Evolutionary conservation across 768 basidiomycete genomes (phyloP).

Genomic region (Suillus lakei): DNA sequence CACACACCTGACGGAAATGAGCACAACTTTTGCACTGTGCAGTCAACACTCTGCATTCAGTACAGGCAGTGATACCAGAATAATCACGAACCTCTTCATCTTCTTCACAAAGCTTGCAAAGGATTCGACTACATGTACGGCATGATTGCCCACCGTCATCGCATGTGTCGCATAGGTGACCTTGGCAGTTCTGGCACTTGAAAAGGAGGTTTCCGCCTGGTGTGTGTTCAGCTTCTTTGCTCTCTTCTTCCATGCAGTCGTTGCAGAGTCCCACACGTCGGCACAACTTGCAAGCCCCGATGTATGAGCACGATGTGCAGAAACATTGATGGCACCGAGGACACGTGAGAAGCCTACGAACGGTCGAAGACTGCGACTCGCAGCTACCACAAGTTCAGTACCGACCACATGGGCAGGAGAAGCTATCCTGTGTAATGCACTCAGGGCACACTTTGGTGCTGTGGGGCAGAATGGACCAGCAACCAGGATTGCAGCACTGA

Average conservation of each 20-base stretch:
- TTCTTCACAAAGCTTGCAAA: not conserved
- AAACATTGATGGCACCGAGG: not conserved
- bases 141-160: not conserved
- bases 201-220: not conserved
- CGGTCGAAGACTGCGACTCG: not conserved
- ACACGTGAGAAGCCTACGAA: not conserved
- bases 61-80: not conserved
- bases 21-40: not conserved
- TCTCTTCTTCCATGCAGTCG: conserved; percentile 10
- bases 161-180: not conserved
- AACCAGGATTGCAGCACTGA: not conserved
- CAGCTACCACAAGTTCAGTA: conserved; percentile 9
- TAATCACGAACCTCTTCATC: not conserved
- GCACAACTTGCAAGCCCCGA: not conserved
- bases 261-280: conserved; percentile 3
- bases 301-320: conserved; percentile 2
- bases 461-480: not conserved
- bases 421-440: conserved; percentile 1
- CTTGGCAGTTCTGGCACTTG: not conserved
- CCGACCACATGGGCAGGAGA: conserved; percentile 7
- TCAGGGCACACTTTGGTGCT: conserved; percentile 1
- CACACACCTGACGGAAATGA: not conserved
- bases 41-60: not conserved
- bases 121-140: not conserved
- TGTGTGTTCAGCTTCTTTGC: not conserved